A percentile compares a stretch with the other conserved stretches of the same genome.
Conservation (phyloP, 192 early-diverging fungal species). For the Coemansia sp. region DNA sequence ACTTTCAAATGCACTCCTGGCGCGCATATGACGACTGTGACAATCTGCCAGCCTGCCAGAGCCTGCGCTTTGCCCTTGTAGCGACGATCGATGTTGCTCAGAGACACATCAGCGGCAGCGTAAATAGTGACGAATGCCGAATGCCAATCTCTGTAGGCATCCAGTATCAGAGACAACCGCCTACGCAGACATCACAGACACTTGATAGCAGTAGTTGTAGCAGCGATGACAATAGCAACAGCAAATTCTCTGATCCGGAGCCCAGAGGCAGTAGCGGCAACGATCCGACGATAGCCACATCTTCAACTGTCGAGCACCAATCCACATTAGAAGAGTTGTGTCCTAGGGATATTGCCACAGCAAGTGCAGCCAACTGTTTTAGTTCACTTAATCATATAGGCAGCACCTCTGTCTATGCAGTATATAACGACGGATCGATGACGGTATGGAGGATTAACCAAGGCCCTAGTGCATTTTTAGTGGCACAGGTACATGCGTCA, state of each 20-base stretch:
- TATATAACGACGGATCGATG: slow-evolving; percentile 38
- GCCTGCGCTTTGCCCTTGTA: neutral
- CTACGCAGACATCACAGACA: neutral
- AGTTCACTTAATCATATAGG: neutral
- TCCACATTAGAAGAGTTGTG: no score
- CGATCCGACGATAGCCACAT: no score
- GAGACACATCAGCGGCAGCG: no score
- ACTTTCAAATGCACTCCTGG: slow-evolving; percentile 21
- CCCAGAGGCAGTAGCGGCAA: no score
- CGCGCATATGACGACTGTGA: neutral
- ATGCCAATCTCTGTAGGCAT: neutral
- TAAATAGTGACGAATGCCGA: no score
- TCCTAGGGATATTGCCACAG: neutral
- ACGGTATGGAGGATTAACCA: slow-evolving; percentile 24
- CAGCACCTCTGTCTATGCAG: slow-evolving; percentile 10
- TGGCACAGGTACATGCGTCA: slow-evolving; percentile 6
- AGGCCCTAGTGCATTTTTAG: neutral
- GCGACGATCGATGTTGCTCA: no score
- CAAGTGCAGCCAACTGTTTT: neutral
- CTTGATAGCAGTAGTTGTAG: neutral
- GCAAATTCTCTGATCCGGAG: no score
- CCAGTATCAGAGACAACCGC: neutral
- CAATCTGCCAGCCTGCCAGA: neutral
- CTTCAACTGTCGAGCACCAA: no score
- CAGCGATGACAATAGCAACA: neutral